These are phyloP conservation scores for Phaffia rhodozyma DNA, from an alignment of 1,284 basidiomycete species.

Conservation along the genomic window DNA sequence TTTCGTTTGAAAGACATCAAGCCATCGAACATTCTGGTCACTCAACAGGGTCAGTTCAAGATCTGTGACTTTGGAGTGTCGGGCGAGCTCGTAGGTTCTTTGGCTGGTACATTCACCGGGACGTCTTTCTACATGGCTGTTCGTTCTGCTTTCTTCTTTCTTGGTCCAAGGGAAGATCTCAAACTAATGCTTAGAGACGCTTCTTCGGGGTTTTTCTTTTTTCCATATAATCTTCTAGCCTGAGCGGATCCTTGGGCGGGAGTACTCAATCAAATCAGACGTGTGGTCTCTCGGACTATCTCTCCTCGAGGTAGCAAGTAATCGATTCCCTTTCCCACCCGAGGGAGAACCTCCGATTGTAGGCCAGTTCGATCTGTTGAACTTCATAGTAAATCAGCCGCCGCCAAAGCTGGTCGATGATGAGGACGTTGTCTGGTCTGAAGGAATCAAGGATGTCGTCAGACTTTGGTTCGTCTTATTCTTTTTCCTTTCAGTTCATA, in stretches of 20 bases:
- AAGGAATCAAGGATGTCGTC: conserved; percentile 87
- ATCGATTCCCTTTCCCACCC: conserved; percentile 88
- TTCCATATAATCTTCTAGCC: conserved; percentile 45
- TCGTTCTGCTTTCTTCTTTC: conserved; percentile 33
- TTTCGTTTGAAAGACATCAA: conserved; percentile 61
- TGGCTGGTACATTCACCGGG: conserved; percentile 90
- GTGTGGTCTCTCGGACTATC: conserved; percentile 97
- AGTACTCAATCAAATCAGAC: conserved; percentile 87
- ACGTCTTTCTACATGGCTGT: conserved; percentile 98
- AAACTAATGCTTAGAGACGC: background rate
- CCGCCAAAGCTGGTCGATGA: conserved; percentile 59
- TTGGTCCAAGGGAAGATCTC: background rate
- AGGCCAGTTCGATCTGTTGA: conserved; percentile 84
- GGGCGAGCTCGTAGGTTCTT: conserved; percentile 79
- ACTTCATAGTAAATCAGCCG: conserved; percentile 79
- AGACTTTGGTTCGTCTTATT: conserved; percentile 54
- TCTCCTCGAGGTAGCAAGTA: conserved; percentile 83
- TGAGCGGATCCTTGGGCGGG: conserved; percentile 77
- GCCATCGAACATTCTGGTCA: conserved; percentile 86
- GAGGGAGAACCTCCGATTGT: conserved; percentile 52
- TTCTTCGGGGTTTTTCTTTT: background rate
- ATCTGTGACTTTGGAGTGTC: conserved; percentile 94
- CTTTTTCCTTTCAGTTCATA: background rate
- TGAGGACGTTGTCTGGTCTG: conserved; percentile 52
- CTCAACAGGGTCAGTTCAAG: conserved; percentile 75